Conservation (phyloP, 352 stramenopile genomes). For the Pythium brassicae region DNA sequence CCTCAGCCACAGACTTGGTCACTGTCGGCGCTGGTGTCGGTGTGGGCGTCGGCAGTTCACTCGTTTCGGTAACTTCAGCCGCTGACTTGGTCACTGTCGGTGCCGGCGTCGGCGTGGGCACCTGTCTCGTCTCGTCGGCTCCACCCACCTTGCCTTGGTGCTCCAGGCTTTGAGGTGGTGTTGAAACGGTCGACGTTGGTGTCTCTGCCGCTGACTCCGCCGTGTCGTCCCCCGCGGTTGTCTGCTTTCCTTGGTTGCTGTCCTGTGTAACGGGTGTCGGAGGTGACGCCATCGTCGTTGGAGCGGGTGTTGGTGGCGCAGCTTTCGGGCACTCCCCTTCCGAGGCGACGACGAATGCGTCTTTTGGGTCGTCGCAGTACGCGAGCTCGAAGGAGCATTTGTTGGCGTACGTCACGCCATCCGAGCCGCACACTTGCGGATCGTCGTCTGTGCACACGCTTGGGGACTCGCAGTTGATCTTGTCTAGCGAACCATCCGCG, state of each 20-base stretch:
- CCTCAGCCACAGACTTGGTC: background rate
- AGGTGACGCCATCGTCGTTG: background rate
- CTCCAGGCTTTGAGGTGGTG: background rate
- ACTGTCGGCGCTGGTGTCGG: background rate
- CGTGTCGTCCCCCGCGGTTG: too few species aligned
- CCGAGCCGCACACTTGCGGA: conserved; percentile 47
- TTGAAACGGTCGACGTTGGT: background rate
- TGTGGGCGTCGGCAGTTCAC: too few species aligned
- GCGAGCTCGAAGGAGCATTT: conserved; percentile 40
- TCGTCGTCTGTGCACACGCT: conserved; percentile 20
- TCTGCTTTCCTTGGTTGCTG: background rate
- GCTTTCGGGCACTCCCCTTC: conserved; percentile 17
- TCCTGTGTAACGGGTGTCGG: background rate
- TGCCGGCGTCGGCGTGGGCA: background rate
- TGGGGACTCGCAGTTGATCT: conserved; percentile 4
- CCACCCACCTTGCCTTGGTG: background rate
- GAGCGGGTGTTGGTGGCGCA: background rate
- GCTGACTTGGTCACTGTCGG: background rate
- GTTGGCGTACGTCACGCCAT: conserved; percentile 52
- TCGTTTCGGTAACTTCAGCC: too few species aligned
- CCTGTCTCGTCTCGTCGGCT: background rate
- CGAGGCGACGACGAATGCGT: conserved; percentile 20
- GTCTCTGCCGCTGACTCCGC: too few species aligned
- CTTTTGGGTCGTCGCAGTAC: conserved; percentile 23
- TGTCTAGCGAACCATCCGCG: background rate